Conservation (phyloP, 2,329 filamentous ascomycete genomes). For the Pseudogymnoascus sp. region DNA sequence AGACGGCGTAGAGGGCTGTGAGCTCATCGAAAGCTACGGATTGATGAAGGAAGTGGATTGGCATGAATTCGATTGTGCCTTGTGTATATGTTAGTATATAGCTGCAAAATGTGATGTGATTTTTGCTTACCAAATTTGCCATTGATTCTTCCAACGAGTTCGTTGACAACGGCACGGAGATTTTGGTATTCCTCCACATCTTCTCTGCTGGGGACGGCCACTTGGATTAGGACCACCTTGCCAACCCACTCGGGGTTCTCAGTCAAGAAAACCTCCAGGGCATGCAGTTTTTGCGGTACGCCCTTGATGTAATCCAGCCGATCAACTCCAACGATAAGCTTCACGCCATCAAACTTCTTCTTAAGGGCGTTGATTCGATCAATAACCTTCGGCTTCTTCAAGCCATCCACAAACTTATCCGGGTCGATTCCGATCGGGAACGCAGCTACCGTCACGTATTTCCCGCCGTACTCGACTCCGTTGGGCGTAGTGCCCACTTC, state of each 20-base stretch:
- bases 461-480: slow-evolving; percentile 82
- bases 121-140: slow-evolving; percentile 64
- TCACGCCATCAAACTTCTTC: slow-evolving; percentile 89
- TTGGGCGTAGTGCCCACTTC: slow-evolving; percentile 72
- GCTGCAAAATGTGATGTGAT: not conserved
- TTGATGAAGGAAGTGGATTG: slow-evolving; percentile 97
- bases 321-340: slow-evolving; percentile 93
- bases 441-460: slow-evolving; percentile 82
- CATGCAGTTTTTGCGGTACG: slow-evolving; percentile 93
- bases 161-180: slow-evolving; percentile 87
- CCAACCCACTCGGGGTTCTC: slow-evolving; percentile 98
- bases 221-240: slow-evolving; percentile 91
- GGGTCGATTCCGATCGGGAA: slow-evolving; percentile 98
- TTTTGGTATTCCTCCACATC: slow-evolving; percentile 99
- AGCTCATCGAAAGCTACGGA: slow-evolving; percentile 92
- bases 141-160: slow-evolving; percentile 93
- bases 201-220: slow-evolving; percentile 86
- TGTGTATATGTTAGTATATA: slow-evolving; percentile 14
- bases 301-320: slow-evolving; percentile 98
- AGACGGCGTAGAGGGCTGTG: slow-evolving; percentile 84
- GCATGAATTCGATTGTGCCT: slow-evolving; percentile 95
- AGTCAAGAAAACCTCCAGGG: slow-evolving; percentile 90
- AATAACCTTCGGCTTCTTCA: slow-evolving; percentile 77
- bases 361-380: slow-evolving; percentile 77
- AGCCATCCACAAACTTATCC: slow-evolving; percentile 85